Percentiles rank a stretch among this genome's conserved stretches.
These are phyloP conservation scores for Puya raimondii DNA, from an alignment of 176 grass and related monocot species.

Conservation along the genomic window DNA sequence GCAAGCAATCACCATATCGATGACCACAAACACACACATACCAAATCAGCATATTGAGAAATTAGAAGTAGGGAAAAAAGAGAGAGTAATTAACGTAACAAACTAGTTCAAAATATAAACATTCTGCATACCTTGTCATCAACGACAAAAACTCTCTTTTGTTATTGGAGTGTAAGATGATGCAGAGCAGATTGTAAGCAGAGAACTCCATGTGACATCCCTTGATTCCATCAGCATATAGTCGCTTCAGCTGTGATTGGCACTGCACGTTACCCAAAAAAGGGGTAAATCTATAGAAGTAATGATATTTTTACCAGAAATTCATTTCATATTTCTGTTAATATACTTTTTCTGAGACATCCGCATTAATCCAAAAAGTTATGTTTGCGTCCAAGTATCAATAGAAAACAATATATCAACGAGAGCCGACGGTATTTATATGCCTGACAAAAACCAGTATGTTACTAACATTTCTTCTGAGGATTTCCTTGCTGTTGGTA, in stretches of 20 bases:
- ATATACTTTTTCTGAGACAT: too few species aligned
- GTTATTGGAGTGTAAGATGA: constrained; percentile 76
- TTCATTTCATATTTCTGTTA: too few species aligned
- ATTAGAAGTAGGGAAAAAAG: background rate
- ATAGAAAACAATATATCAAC: too few species aligned
- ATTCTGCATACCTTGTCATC: constrained; percentile 54
- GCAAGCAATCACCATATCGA: background rate
- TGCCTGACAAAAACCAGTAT: too few species aligned
- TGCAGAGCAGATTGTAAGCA: constrained; percentile 80
- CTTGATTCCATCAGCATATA: constrained; percentile 74
- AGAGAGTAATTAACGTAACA: background rate
- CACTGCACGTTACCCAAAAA: constrained; percentile 45
- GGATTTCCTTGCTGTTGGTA: too few species aligned
- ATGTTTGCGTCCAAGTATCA: too few species aligned
- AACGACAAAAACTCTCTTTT: constrained; percentile 82
- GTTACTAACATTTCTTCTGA: too few species aligned
- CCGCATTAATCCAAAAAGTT: too few species aligned
- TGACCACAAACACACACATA: background rate
- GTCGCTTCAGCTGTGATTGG: constrained; percentile 85
- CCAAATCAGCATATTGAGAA: background rate
- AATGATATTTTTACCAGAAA: background rate
- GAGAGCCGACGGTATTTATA: too few species aligned
- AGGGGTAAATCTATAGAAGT: background rate
- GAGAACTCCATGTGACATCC: constrained; percentile 78
- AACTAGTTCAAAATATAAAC: background rate